These are phyloP conservation scores for Taxillus chinensis DNA, from an alignment of 164 flowering plant species.

Conservation along the genomic window DNA sequence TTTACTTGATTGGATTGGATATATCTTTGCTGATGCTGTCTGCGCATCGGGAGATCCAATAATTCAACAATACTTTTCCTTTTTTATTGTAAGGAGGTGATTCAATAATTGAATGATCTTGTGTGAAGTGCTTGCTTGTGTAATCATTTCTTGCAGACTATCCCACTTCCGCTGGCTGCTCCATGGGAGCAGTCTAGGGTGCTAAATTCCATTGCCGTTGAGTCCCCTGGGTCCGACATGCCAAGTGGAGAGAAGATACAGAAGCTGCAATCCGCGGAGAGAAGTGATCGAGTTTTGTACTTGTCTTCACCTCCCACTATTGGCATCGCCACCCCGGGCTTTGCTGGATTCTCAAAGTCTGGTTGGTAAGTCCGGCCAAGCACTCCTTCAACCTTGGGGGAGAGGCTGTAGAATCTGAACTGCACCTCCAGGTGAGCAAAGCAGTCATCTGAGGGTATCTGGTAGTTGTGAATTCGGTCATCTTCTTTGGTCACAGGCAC, in stretches of 20 bases:
- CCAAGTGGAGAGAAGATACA: not conserved
- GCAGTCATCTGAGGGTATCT: slow-evolving; percentile 56
- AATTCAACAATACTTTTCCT: too few relatives aligned
- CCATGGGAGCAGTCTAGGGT: not conserved
- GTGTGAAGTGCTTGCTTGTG: too few relatives aligned
- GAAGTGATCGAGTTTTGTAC: not conserved
- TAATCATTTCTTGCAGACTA: not conserved
- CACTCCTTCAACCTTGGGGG: slow-evolving; percentile 63
- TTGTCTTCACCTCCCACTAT: not conserved
- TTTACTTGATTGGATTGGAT: too few relatives aligned
- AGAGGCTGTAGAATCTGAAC: slow-evolving; percentile 49
- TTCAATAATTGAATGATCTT: too few relatives aligned
- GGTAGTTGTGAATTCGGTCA: slow-evolving; percentile 43
- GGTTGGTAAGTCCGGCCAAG: slow-evolving; percentile 14
- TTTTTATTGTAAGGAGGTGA: too few relatives aligned
- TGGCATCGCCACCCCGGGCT: slow-evolving; percentile 1
- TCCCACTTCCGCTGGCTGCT: not conserved
- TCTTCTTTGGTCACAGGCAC: slow-evolving; percentile 35
- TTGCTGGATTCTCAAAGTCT: not conserved
- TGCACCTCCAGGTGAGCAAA: slow-evolving; percentile 75
- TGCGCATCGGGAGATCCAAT: too few relatives aligned
- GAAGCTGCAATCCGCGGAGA: not conserved
- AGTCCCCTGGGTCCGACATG: not conserved
- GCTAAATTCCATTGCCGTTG: not conserved
- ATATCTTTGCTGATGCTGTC: too few relatives aligned